These are phyloP conservation scores for Eudorina sp. DNA, from an alignment of 139 green algal genomes.

Conservation along the genomic window DNA sequence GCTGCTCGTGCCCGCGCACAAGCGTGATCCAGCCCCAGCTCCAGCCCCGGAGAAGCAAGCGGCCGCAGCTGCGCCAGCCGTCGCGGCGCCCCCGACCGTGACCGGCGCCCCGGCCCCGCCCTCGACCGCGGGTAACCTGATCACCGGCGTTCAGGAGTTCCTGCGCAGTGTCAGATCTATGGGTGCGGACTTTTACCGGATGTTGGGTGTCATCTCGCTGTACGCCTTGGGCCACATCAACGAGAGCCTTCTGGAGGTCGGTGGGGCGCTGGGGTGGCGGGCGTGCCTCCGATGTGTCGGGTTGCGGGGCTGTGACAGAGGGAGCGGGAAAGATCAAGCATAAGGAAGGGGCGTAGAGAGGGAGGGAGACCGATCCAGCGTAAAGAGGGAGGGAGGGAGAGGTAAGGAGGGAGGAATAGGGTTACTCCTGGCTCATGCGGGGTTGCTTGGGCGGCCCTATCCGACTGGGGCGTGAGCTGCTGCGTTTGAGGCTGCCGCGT, in stretches of 20 bases:
- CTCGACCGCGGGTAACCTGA: not conserved
- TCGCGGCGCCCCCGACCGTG: not conserved
- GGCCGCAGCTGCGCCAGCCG: not conserved
- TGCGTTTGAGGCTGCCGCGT: too few species aligned
- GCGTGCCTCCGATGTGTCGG: too few species aligned
- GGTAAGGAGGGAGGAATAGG: too few species aligned
- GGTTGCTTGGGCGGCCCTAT: too few species aligned
- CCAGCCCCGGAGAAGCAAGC: not conserved
- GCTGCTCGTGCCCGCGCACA: constrained; percentile 63
- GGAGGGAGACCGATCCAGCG: too few species aligned
- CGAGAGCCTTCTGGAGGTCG: constrained; percentile 63
- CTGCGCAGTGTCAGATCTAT: constrained; percentile 57
- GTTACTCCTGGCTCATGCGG: too few species aligned
- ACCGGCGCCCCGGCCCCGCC: not conserved
- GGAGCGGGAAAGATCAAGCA: too few species aligned
- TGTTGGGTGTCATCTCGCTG: constrained; percentile 64
- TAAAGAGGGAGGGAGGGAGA: too few species aligned
- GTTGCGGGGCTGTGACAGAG: too few species aligned
- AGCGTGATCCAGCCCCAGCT: not conserved
- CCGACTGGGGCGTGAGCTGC: too few species aligned
- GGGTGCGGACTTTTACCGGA: constrained; percentile 73
- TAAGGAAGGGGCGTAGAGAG: too few species aligned
- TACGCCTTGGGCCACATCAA: constrained; percentile 73
- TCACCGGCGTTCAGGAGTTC: constrained; percentile 23
- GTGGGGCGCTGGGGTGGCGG: not conserved